These are phyloP conservation scores for Bretziella fagacearum DNA, from an alignment of 2,329 filamentous ascomycete genomes.

Conservation along the genomic window DNA sequence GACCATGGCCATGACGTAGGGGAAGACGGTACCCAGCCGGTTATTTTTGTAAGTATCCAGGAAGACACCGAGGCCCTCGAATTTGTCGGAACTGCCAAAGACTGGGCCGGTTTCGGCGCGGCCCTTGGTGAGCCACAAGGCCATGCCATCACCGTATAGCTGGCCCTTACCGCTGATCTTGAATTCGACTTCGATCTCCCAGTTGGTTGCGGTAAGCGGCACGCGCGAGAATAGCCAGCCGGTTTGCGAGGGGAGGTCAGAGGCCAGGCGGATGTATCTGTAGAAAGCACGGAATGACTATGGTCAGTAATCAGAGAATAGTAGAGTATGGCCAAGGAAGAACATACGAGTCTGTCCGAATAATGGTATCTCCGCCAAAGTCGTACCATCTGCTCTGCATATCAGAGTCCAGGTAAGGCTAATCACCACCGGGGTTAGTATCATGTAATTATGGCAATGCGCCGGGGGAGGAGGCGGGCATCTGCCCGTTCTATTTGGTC, in stretches of 20 bases:
- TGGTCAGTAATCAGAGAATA: neutral
- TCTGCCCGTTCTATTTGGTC: neutral
- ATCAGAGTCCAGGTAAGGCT: constrained; percentile 96
- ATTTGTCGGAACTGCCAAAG: constrained; percentile 74
- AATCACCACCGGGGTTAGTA: constrained; percentile 12
- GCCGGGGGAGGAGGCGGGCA: neutral
- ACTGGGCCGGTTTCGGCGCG: constrained; percentile 65
- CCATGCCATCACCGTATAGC: constrained; percentile 90
- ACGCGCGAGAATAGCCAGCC: constrained; percentile 92
- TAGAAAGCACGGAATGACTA: constrained; percentile 3
- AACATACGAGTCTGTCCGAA: constrained; percentile 49
- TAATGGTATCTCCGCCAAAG: constrained; percentile 88
- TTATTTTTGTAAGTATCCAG: constrained; percentile 99
- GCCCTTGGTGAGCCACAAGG: constrained; percentile 95
- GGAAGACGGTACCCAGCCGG: constrained; percentile 84
- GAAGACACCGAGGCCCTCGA: constrained; percentile 89
- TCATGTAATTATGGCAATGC: neutral
- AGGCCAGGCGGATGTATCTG: constrained; percentile 83
- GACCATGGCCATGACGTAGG: constrained; percentile 96
- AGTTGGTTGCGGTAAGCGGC: constrained; percentile 91
- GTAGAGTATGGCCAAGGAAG: neutral
- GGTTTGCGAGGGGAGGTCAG: constrained; percentile 74
- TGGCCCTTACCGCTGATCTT: constrained; percentile 78
- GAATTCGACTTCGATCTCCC: constrained; percentile 96
- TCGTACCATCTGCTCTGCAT: constrained; percentile 99